A percentile compares a stretch with the other conserved stretches of the same genome.
Conservation (phyloP, 169 alveolate genomes). For the Plasmodium knowlesi region DNA sequence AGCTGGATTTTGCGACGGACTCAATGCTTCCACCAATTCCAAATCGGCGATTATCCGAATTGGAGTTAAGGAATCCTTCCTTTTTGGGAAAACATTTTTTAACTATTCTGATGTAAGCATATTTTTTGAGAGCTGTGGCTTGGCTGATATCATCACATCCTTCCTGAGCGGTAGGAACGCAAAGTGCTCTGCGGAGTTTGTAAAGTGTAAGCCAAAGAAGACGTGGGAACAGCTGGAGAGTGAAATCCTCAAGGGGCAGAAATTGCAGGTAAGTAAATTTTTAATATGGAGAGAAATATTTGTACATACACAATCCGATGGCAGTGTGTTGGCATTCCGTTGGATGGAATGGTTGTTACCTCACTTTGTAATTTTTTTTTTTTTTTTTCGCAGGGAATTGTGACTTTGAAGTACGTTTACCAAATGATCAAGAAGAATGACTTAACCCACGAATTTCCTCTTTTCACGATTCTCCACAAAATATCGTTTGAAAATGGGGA, state of each 20-base stretch:
- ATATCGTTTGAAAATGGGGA: constrained; percentile 68
- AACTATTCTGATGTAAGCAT: constrained; percentile 81
- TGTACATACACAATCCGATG: background rate
- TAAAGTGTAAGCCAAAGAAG: constrained; percentile 84
- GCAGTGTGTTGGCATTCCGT: background rate
- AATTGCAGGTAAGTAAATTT: constrained; percentile 84
- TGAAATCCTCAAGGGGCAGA: constrained; percentile 93
- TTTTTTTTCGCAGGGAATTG: constrained; percentile 46
- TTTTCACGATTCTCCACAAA: constrained; percentile 50
- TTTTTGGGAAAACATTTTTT: constrained; percentile 84
- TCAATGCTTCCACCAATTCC: constrained; percentile 93
- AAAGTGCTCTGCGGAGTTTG: constrained; percentile 94
- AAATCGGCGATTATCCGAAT: constrained; percentile 94
- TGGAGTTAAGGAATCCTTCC: constrained; percentile 91
- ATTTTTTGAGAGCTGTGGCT: constrained; percentile 92
- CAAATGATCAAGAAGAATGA: constrained; percentile 39
- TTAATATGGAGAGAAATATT: background rate
- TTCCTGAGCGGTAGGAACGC: constrained; percentile 94
- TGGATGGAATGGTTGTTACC: background rate
- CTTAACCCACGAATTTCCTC: constrained; percentile 49
- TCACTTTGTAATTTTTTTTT: background rate
- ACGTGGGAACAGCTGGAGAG: constrained; percentile 91
- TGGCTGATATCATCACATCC: constrained; percentile 94
- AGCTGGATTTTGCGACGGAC: constrained; percentile 95
- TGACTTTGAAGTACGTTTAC: constrained; percentile 53